Evolutionary conservation across 441 rosid species (phyloP), one percentile per base, ranked within the genome.

Genomic region (Cnidoscolus chayamansa): DNA sequence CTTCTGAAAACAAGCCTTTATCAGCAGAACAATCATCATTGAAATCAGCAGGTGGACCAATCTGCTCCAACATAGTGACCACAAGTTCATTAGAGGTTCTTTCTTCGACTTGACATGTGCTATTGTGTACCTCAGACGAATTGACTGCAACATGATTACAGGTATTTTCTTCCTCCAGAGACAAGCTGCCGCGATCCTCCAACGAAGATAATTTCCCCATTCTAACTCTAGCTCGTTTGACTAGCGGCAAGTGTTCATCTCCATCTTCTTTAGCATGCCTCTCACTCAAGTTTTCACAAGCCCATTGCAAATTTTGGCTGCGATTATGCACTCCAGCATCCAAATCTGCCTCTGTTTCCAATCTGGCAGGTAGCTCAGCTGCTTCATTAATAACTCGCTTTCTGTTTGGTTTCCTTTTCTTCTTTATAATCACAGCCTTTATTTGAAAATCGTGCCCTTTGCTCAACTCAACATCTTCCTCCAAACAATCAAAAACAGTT

Each of bases 171-270:
- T 84, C 93, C 43, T 70, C 63, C 71, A 71, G 89, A 49, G 70
- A 79, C 78, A 74, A 76, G 57, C 63, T 65, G 72, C 55, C 76
- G 48, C 51, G 74, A 74, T 83, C 80, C 59, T 78, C 83, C 25
- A 67, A 74, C 73, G 87, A 78, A 13, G 80, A 81, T 56, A 81
- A 76, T 80, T 88, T 86, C 50, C 97, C 83, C 98, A 91, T 90
- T 70, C 97, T 84, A 77, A 93, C 99, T 86, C 99, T 88, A 16
- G 99, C 99, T 73, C 98, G 90, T 81, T 96, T 93, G 73, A 91
- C 86, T 62, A 96, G 79, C 9, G 99, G 98, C 81, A 96, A 83
- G 81, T 96, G 99, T 79, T 91, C 92, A 78, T 96, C 99, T 48
- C 98, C 99, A 70, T 85, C 92, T 54, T 84, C 98, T 79, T 82